phyloP scores from a whole-genome alignment of 768 basidiomycete species.

The Lepiota brunneoincarnata region DNA sequence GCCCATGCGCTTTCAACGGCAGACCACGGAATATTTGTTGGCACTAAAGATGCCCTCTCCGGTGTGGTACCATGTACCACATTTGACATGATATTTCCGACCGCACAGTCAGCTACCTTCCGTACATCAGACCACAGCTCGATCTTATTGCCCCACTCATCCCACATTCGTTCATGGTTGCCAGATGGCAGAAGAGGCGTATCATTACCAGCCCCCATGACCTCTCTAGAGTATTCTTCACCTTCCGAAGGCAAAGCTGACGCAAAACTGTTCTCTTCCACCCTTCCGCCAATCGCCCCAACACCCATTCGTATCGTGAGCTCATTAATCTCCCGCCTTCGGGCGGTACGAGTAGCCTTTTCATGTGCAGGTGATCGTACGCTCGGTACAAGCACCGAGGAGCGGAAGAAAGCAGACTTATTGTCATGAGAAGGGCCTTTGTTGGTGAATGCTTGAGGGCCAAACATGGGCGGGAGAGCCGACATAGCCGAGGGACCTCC shows the following conservation, averaged over 20 bases:
- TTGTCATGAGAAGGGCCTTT: slow-evolving; percentile 21
- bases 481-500: slow-evolving; percentile 36
- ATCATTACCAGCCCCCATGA: background rate
- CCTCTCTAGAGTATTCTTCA: slow-evolving; percentile 1
- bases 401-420: slow-evolving; percentile 54
- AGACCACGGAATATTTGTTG: slow-evolving; percentile 65
- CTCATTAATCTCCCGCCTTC: slow-evolving; percentile 77
- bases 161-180: slow-evolving; percentile 38
- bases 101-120: slow-evolving; percentile 72
- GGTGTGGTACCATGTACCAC: slow-evolving; percentile 16
- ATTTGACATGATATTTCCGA: slow-evolving; percentile 59
- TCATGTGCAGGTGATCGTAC: slow-evolving; percentile 55
- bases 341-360: slow-evolving; percentile 49
- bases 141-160: slow-evolving; percentile 68
- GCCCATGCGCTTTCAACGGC: slow-evolving; percentile 67
- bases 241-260: slow-evolving; percentile 7
- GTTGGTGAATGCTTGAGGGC: slow-evolving; percentile 12
- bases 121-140: slow-evolving; percentile 70
- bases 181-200: background rate
- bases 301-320: slow-evolving; percentile 83
- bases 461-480: slow-evolving; percentile 32
- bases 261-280: slow-evolving; percentile 36
- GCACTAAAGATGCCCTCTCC: slow-evolving; percentile 45
- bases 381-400: slow-evolving; percentile 66
- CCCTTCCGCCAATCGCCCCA: slow-evolving; percentile 66